A percentile compares a stretch with the other conserved stretches of the same genome.
These are phyloP conservation scores for Zelopaecilomyces penicillatus DNA, from an alignment of 2,329 filamentous ascomycete species.

Conservation along the genomic window DNA sequence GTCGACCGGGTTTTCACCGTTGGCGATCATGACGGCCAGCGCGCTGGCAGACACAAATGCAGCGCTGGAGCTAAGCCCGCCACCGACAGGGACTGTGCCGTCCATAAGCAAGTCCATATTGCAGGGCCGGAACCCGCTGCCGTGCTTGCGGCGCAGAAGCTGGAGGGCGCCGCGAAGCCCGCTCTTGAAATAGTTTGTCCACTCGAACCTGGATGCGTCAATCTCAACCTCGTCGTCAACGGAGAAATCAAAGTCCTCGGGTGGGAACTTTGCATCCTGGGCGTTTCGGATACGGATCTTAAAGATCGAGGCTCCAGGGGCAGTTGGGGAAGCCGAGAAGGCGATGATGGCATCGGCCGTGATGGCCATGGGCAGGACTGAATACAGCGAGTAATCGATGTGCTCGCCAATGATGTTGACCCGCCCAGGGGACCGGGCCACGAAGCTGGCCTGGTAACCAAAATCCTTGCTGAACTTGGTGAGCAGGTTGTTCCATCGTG, in stretches of 20 bases:
- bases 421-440: conserved; percentile 82
- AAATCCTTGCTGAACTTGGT: conserved; percentile 63
- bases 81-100: conserved; percentile 84
- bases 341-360: conserved; percentile 86
- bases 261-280: conserved; percentile 63
- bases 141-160: conserved; percentile 60
- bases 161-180: conserved; percentile 76
- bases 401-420: conserved; percentile 99
- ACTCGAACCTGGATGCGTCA: conserved; percentile 78
- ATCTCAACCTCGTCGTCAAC: conserved; percentile 60
- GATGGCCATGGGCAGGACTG: conserved; percentile 92
- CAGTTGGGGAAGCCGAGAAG: conserved; percentile 49
- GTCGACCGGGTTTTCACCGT: conserved; percentile 68
- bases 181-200: conserved; percentile 98
- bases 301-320: conserved; percentile 44
- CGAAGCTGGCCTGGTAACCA: conserved; percentile 64
- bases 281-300: conserved; percentile 75
- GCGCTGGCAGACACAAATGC: conserved; percentile 89
- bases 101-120: conserved; percentile 87
- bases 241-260: conserved; percentile 66
- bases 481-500: conserved; percentile 69
- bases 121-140: conserved; percentile 50
- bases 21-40: conserved; percentile 78
- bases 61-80: conserved; percentile 86
- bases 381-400: conserved; percentile 96